Conservation (phyloP, 768 basidiomycete genomes). For the Termitomyces sp. region DNA sequence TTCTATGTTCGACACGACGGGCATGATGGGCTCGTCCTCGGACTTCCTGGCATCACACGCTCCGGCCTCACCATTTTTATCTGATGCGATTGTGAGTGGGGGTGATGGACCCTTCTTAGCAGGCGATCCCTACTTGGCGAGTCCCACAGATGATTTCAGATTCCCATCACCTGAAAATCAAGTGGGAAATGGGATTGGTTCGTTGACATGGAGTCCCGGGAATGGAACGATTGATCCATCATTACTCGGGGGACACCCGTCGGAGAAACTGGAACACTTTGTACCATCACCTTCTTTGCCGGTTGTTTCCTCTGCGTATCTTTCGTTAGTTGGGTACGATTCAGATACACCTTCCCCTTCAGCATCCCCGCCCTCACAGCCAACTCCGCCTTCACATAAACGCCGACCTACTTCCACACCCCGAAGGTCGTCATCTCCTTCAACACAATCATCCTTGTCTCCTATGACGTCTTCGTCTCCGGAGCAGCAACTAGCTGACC, state of each 20-base stretch:
- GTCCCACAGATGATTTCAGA: background rate
- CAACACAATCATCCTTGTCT: background rate
- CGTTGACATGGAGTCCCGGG: background rate
- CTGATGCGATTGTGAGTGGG: background rate
- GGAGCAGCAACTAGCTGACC: background rate
- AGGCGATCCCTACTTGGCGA: background rate
- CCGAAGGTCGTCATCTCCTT: background rate
- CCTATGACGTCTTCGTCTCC: too few relatives aligned
- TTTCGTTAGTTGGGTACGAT: background rate
- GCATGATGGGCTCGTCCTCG: background rate
- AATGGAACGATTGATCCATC: constrained; percentile 17
- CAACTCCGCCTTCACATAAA: too few relatives aligned
- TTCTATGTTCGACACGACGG: background rate
- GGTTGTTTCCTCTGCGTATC: background rate
- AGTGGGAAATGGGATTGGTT: background rate
- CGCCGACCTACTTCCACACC: background rate
- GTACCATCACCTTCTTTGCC: background rate
- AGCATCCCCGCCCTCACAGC: background rate
- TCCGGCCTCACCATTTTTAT: constrained; percentile 4
- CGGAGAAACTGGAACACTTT: background rate
- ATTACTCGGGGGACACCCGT: constrained; percentile 7
- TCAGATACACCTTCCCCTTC: background rate
- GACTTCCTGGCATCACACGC: background rate
- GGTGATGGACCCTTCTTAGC: background rate
- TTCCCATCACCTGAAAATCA: background rate